Evolutionary conservation across 768 basidiomycete genomes (phyloP).

Genomic region (Mycena sanguinolenta): DNA sequence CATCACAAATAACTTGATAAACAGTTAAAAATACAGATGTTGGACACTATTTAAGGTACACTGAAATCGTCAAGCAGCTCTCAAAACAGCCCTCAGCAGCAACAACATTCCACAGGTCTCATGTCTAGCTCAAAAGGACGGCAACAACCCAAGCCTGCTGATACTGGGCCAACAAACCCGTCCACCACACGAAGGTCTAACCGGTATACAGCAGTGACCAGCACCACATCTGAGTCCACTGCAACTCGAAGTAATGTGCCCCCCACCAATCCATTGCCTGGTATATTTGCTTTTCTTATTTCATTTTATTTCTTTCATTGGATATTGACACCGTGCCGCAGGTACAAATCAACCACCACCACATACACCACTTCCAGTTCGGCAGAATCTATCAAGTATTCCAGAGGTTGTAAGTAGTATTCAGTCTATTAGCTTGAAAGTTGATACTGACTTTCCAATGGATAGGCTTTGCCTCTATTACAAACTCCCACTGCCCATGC

Average conservation of each 20-base stretch:
- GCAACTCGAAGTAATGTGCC: background rate
- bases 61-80: background rate
- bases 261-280: background rate
- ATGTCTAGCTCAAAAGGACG: background rate
- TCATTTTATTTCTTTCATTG: constrained; percentile 1
- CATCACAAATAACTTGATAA: background rate
- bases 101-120: background rate
- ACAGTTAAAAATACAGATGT: background rate
- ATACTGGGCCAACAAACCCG: background rate
- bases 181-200: constrained; percentile 1
- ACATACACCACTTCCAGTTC: no score
- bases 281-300: background rate
- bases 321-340: background rate
- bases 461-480: background rate
- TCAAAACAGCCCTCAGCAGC: background rate
- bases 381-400: no score
- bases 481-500: background rate
- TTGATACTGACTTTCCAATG: constrained; percentile 3
- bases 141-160: constrained; percentile 5
- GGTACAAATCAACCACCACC: background rate
- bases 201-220: background rate
- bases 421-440: background rate
- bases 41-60: background rate
- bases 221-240: constrained; percentile 3
- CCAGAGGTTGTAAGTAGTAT: no score